phyloP scores from a whole-genome alignment of 768 basidiomycete species.

The Stropharia rugosoannulata region DNA sequence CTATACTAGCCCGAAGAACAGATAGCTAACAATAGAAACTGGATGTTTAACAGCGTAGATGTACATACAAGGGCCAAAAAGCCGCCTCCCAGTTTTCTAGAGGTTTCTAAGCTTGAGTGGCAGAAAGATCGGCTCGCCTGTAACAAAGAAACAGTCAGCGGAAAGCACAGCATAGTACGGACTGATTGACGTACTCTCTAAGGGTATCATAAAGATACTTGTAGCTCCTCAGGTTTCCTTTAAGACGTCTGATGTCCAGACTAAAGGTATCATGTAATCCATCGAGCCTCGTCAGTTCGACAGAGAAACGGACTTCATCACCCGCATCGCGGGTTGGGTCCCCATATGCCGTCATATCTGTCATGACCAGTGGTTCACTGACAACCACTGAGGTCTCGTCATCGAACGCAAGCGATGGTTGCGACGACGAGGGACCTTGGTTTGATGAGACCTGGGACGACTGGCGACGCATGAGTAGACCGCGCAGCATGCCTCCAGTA shows the following conservation, averaged over 20 bases:
- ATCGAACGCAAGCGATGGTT: slow-evolving; percentile 46
- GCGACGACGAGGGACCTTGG: slow-evolving; percentile 34
- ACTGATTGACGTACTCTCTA: slow-evolving; percentile 64
- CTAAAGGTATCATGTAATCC: slow-evolving; percentile 89
- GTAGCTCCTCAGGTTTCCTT: slow-evolving; percentile 91
- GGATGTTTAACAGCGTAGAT: slow-evolving; percentile 9
- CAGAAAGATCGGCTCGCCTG: slow-evolving; percentile 46
- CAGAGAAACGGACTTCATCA: slow-evolving; percentile 95
- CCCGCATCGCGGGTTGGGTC: slow-evolving; percentile 79
- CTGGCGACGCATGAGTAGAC: slow-evolving; percentile 86
- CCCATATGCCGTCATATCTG: slow-evolving; percentile 63
- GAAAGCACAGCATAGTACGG: neutral
- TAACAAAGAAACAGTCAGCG: slow-evolving; percentile 4
- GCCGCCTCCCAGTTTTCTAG: neutral
- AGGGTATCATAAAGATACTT: slow-evolving; percentile 89
- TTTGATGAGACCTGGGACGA: slow-evolving; percentile 72
- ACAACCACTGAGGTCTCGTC: slow-evolving; percentile 46
- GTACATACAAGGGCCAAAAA: slow-evolving; percentile 10
- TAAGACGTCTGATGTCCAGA: slow-evolving; percentile 88
- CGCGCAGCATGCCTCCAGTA: slow-evolving; percentile 80
- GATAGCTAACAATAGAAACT: slow-evolving; percentile 8
- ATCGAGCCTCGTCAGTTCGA: slow-evolving; percentile 90
- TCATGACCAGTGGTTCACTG: slow-evolving; percentile 38
- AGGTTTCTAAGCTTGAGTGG: slow-evolving; percentile 19
- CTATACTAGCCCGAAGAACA: neutral